These are phyloP conservation scores for Cryptococcus sp. DNA, from an alignment of 1,284 basidiomycete genomes.

Conservation along the genomic window DNA sequence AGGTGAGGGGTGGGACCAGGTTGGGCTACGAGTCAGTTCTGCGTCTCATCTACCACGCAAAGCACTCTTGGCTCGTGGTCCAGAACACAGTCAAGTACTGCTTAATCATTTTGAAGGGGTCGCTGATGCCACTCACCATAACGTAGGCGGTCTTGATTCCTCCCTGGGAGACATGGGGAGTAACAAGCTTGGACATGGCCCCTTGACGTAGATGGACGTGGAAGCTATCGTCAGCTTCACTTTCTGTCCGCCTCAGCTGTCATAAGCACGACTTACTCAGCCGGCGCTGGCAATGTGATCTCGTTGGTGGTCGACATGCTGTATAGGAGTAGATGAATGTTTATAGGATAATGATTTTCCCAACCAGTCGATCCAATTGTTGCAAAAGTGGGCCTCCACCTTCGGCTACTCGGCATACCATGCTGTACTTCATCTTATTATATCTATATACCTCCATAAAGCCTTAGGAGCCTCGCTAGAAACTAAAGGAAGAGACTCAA, in stretches of 20 bases:
- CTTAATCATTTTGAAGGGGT: background rate
- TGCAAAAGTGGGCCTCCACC: too few relatives aligned
- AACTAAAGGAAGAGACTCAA: too few relatives aligned
- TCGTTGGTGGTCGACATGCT: constrained; percentile 10
- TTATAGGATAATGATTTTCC: too few relatives aligned
- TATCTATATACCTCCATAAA: too few relatives aligned
- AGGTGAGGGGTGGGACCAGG: constrained; percentile 85
- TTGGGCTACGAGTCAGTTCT: constrained; percentile 65
- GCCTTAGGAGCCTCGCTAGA: too few relatives aligned
- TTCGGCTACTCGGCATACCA: too few relatives aligned
- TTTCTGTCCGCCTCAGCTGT: background rate
- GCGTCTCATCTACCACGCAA: too few relatives aligned
- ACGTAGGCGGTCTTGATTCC: constrained; percentile 92
- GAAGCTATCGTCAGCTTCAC: constrained; percentile 53
- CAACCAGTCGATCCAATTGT: too few relatives aligned
- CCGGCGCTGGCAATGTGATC: constrained; percentile 62
- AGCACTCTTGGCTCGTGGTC: too few relatives aligned
- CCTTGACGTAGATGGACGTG: constrained; percentile 97
- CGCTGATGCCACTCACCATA: constrained; percentile 62
- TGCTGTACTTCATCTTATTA: too few relatives aligned
- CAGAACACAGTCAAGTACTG: background rate
- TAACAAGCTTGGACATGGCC: constrained; percentile 73
- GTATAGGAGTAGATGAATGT: too few relatives aligned
- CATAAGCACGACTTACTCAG: constrained; percentile 55
- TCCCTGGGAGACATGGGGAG: constrained; percentile 83